Conservation (phyloP, 495 filamentous ascomycete species). For the Copromyces sp. region DNA sequence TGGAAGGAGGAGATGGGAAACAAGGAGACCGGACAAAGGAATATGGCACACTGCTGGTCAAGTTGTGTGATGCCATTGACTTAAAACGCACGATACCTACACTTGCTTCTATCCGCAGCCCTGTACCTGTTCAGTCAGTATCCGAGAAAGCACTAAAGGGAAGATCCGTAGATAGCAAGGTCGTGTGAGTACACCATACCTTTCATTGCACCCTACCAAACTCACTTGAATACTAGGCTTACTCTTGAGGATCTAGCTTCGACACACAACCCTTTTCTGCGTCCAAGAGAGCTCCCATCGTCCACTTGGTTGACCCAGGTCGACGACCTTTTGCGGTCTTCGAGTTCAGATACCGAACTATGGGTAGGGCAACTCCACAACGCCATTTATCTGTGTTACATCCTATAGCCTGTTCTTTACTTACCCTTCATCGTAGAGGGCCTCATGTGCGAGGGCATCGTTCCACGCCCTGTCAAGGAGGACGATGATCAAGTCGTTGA, state of each 20-base stretch:
- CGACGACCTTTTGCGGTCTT: slow-evolving; percentile 6
- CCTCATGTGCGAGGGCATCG: slow-evolving; percentile 1
- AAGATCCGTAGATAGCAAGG: neutral
- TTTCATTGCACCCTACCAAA: neutral
- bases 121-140: neutral
- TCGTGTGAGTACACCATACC: neutral
- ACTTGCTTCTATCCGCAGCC: neutral
- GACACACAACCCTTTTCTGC: neutral
- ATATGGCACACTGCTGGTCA: neutral
- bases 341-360: slow-evolving; percentile 12
- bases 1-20: neutral
- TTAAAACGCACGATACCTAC: rapidly evolving
- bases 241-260: neutral
- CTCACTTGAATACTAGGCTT: neutral
- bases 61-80: neutral
- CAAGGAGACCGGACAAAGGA: neutral
- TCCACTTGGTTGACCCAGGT: neutral
- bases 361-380: neutral
- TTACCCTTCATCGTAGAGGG: slow-evolving; percentile 1
- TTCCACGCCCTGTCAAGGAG: neutral
- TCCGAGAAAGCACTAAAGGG: slow-evolving; percentile 10
- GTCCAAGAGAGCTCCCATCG: rapidly evolving
- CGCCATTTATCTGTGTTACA: neutral
- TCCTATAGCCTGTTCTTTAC: neutral
- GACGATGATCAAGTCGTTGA: neutral